A percentile compares a stretch with the other conserved stretches of the same genome.
Evolutionary conservation across 2,329 filamentous ascomycete species (phyloP).

Genomic region (Fusarium sp.): DNA sequence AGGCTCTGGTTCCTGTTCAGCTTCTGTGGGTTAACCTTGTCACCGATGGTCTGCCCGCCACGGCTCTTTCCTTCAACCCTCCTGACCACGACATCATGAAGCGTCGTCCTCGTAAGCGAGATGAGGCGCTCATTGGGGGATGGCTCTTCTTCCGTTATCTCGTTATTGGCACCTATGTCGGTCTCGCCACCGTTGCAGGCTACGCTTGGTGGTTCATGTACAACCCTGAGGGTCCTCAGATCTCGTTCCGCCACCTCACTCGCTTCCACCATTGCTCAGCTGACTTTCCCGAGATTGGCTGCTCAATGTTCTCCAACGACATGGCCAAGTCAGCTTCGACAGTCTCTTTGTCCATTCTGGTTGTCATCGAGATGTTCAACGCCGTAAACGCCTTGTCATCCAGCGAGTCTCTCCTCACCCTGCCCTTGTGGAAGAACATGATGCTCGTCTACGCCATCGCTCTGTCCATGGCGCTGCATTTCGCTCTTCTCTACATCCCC

Average conservation of each 20-base stretch:
- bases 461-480: conserved; percentile 94
- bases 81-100: conserved; percentile 99
- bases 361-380: conserved; percentile 99
- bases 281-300: conserved; percentile 88
- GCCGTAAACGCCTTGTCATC: conserved; percentile 98
- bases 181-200: conserved; percentile 91
- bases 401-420: conserved; percentile 89
- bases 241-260: conserved; percentile 86
- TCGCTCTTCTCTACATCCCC: conserved; percentile 90
- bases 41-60: conserved; percentile 95
- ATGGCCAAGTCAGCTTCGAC: conserved; percentile 91
- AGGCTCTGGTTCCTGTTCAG: conserved; percentile 95
- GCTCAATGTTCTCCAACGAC: conserved; percentile 87
- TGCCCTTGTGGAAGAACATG: conserved; percentile 98
- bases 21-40: conserved; percentile 99
- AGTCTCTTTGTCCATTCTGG: conserved; percentile 88
- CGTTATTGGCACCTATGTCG: conserved; percentile 94
- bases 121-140: conserved; percentile 89
- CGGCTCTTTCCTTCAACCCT: conserved; percentile 96
- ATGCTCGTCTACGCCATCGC: conserved; percentile 95
- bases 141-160: conserved; percentile 99
- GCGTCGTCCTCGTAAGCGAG: conserved; percentile 86
- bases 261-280: conserved; percentile 94
- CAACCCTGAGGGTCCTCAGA: conserved; percentile 88
- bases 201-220: conserved; percentile 99